Base-by-base conservation (phyloP, 768 basidiomycete species). In the Phlegmacium glaucopus region DNA sequence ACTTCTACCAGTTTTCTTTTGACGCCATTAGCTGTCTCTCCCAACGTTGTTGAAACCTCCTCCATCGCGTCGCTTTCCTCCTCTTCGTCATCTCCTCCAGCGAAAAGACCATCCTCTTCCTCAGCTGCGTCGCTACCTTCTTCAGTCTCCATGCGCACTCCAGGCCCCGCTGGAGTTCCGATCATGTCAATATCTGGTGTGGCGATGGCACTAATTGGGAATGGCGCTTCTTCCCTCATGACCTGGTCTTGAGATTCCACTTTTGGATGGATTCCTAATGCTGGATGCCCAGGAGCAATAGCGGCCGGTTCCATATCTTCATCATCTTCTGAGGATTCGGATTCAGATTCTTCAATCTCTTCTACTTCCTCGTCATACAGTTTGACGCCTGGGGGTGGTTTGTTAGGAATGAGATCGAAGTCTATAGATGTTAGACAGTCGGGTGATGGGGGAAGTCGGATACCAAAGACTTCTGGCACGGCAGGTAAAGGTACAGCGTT, bases 401-500 rank as follows among this genome's bases (percentile, higher is more conserved):
- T 83, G 65, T 88, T 91, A 9, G 91, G 89, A 4, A 92, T 74
- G 50, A 93, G 77, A 60, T 93, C 87, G 69, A 93, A 93, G 73
- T 92, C 85, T 54, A 92, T 80, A 16, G 83, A 71, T 12, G 87
- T 86, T 39, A 93, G 76, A 48, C 87, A 84, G 9, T 92, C 87
- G 8, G 80, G 71, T 13, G 70, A 44, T 10, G 78, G 77, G 1
- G 90, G 90, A n/a, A 93, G 68, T 15, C 90, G 83, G 42, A 92
- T 82, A 29, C 90, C 90, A 65, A 91, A 93, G 3, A 90, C 85
- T 65, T 93, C 90, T 6, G 87, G 87, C n/a, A 92, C 88, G 1
- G 87, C 65, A 26, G 90, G 91, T 15, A 93, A 76, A 3, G 90
- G 86, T 30, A 77, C 75, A 10, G 87, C 79, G 61, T 93, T 93